A percentile compares a stretch with the other conserved stretches of the same genome.
Evolutionary conservation across 495 filamentous ascomycete species (phyloP).

Genomic region (Astrothelium macrocarpum): DNA sequence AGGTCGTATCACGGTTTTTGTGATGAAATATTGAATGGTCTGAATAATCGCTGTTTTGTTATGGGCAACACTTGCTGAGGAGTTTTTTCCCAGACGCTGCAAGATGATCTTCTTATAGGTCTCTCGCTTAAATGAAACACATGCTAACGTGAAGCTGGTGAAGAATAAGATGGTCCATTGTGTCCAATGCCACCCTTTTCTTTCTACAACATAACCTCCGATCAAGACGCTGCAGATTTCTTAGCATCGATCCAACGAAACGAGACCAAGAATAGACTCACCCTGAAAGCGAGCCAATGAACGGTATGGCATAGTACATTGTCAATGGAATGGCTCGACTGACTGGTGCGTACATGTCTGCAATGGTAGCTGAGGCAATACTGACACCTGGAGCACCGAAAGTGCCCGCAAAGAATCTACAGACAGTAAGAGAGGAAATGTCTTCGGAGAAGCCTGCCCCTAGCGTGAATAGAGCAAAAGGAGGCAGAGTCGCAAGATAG

Average conservation of each 20-base stretch:
- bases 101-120: constrained; percentile 31
- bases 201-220: constrained; percentile 19
- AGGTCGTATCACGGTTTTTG: constrained; percentile 19
- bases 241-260: neutral
- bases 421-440: constrained; percentile 15
- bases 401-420: constrained; percentile 25
- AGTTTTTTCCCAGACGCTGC: constrained; percentile 23
- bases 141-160: constrained; percentile 19
- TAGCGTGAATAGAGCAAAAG: constrained; percentile 25
- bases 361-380: constrained; percentile 39
- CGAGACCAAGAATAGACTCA: constrained; percentile 10
- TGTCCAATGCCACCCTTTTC: constrained; percentile 26
- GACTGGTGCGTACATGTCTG: constrained; percentile 35
- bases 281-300: constrained; percentile 24
- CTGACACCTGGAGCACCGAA: constrained; percentile 33
- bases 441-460: constrained; percentile 21
- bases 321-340: constrained; percentile 31
- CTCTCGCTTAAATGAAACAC: constrained; percentile 31
- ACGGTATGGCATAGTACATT: constrained; percentile 30
- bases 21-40: constrained; percentile 16
- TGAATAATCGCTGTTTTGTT: constrained; percentile 13
- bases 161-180: constrained; percentile 22
- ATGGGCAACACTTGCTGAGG: constrained; percentile 16
- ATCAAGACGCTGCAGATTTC: constrained; percentile 4
- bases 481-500: constrained; percentile 17